A percentile compares a stretch with the other conserved stretches of the same genome.
These are phyloP conservation scores for Madurella mycetomatis DNA, from an alignment of 2,329 filamentous ascomycete genomes.

Conservation along the genomic window DNA sequence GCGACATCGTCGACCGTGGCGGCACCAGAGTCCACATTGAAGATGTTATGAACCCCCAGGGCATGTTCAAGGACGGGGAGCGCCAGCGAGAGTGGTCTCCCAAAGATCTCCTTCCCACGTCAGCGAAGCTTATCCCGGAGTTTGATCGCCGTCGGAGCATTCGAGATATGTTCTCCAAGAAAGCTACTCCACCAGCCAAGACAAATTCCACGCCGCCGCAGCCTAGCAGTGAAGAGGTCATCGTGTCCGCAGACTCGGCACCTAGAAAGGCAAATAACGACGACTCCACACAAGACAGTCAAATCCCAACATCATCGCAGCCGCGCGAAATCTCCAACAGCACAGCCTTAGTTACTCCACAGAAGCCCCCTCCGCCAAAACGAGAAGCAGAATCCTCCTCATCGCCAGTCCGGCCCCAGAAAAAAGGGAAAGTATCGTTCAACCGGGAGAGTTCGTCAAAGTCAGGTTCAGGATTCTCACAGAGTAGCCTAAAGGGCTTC, in stretches of 20 bases:
- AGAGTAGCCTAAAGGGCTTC: constrained; percentile 69
- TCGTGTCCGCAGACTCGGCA: background rate
- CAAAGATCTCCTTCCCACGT: constrained; percentile 67
- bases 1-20: constrained; percentile 54
- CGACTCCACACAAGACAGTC: background rate
- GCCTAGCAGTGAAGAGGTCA: background rate
- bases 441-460: constrained; percentile 32
- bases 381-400: constrained; percentile 19
- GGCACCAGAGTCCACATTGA: constrained; percentile 50
- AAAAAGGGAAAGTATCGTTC: constrained; percentile 35
- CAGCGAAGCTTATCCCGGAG: constrained; percentile 79
- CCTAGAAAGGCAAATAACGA: background rate
- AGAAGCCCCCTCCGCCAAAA: constrained; percentile 18
- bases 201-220: constrained; percentile 12
- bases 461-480: constrained; percentile 33
- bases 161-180: constrained; percentile 83
- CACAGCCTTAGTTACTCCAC: constrained; percentile 7
- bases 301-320: background rate
- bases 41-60: constrained; percentile 74
- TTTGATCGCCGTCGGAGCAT: constrained; percentile 83
- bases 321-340: constrained; percentile 11
- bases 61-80: constrained; percentile 64
- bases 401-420: constrained; percentile 29
- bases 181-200: constrained; percentile 33
- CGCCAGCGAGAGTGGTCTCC: constrained; percentile 62